These are phyloP conservation scores for Geotrichum citri-aurantii DNA, from an alignment of 1,139 yeast species.

Conservation along the genomic window DNA sequence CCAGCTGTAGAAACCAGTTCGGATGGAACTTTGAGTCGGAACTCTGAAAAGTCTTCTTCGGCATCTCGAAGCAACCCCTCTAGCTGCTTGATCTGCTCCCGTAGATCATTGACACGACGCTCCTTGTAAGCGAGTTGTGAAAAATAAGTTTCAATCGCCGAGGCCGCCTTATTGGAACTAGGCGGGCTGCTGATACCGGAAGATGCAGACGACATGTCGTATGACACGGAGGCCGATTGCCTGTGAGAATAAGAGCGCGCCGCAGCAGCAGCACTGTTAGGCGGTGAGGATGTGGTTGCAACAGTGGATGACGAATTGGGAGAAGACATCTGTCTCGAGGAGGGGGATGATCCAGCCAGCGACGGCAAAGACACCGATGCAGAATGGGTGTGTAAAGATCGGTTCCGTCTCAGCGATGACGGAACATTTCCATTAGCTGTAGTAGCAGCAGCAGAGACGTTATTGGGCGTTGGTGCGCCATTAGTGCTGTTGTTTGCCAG, in stretches of 20 bases:
- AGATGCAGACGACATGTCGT: neutral
- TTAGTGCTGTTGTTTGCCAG: neutral
- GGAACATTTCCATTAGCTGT: neutral
- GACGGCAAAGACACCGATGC: slow-evolving; percentile 13
- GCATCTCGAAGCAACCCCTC: slow-evolving; percentile 31
- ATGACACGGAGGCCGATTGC: slow-evolving; percentile 10
- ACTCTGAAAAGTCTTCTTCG: slow-evolving; percentile 27
- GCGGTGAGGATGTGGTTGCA: slow-evolving; percentile 2
- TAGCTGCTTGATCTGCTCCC: slow-evolving; percentile 32
- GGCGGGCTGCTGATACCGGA: neutral
- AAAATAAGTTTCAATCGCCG: slow-evolving; percentile 21
- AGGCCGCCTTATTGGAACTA: neutral
- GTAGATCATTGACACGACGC: slow-evolving; percentile 34
- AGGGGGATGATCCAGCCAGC: neutral
- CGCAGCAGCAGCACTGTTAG: neutral
- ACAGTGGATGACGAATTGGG: slow-evolving; percentile 1
- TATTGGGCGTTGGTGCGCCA: neutral
- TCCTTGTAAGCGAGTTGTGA: slow-evolving; percentile 36
- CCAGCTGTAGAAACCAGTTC: slow-evolving; percentile 3
- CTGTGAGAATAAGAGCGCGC: neutral
- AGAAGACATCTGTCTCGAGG: neutral
- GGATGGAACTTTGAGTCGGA: slow-evolving; percentile 10
- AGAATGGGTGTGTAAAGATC: slow-evolving; percentile 12
- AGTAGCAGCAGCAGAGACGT: neutral
- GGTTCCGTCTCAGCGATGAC: neutral